Conservation (phyloP, 768 basidiomycete species). For the Mrakia hoshinonis region DNA sequence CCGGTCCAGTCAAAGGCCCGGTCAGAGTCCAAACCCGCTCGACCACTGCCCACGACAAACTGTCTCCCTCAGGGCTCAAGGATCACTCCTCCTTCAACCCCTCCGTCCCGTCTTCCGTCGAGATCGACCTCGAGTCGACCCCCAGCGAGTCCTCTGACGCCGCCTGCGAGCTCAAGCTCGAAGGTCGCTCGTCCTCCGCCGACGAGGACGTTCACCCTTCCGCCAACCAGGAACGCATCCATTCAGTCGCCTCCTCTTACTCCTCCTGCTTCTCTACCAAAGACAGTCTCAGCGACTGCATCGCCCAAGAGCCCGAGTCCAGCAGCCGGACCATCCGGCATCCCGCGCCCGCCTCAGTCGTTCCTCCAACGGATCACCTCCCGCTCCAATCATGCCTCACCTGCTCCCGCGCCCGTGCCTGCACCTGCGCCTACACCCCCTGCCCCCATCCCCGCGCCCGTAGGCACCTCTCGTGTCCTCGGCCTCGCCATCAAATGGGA, state of each 20-base stretch:
- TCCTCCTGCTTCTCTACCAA: no score
- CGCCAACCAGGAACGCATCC: not conserved
- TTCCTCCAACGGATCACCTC: constrained; percentile 10
- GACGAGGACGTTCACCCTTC: not conserved
- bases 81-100: not conserved
- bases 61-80: no score
- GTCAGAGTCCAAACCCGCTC: no score
- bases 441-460: no score
- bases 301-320: not conserved
- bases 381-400: not conserved
- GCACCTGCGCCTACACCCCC: not conserved
- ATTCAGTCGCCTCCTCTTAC: no score
- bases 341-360: not conserved
- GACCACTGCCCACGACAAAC: no score
- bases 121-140: not conserved
- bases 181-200: no score
- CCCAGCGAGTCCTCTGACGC: not conserved
- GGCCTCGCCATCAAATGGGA: no score
- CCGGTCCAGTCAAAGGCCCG: no score
- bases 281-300: not conserved
- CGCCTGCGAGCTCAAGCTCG: not conserved
- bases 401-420: not conserved
- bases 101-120: not conserved
- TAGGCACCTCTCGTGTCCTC: no score
- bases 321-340: not conserved